phyloP scores from a whole-genome alignment of 2,329 filamentous ascomycete species.

The Colletotrichum sp. region DNA sequence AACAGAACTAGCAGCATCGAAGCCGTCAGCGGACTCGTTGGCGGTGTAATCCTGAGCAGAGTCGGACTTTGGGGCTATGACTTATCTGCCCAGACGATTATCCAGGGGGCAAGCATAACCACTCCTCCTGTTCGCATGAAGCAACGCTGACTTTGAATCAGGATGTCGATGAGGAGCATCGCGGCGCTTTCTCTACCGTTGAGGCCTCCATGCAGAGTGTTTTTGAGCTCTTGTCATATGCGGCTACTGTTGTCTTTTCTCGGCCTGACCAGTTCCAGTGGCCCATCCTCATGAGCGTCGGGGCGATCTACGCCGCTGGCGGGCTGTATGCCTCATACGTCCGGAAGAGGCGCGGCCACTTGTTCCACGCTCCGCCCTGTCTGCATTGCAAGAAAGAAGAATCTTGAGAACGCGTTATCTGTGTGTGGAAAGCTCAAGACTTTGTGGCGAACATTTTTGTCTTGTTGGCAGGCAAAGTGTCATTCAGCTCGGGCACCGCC shows the following conservation, averaged over 20 bases:
- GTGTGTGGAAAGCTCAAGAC: background rate
- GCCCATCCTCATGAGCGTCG: background rate
- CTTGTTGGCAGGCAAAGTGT: background rate
- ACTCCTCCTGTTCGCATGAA: accelerated
- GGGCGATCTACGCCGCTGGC: constrained; percentile 21
- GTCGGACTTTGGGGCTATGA: constrained; percentile 6
- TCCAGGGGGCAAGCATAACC: background rate
- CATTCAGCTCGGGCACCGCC: background rate
- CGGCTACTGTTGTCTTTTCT: background rate
- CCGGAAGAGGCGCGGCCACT: constrained; percentile 33
- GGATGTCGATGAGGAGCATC: background rate
- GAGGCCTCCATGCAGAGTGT: background rate
- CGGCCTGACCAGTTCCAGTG: constrained; percentile 7
- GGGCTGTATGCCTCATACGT: constrained; percentile 35
- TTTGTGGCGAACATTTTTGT: background rate
- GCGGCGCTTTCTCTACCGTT: background rate
- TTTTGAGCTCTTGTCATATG: background rate
- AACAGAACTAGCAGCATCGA: background rate
- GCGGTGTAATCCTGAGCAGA: background rate
- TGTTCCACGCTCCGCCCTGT: constrained; percentile 30
- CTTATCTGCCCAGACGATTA: background rate
- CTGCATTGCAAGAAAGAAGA: background rate
- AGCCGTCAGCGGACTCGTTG: background rate
- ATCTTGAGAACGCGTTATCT: background rate
- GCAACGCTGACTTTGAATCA: background rate